Conservation (phyloP, 805 yeast species). For the Wickerhamiella shivajii region DNA sequence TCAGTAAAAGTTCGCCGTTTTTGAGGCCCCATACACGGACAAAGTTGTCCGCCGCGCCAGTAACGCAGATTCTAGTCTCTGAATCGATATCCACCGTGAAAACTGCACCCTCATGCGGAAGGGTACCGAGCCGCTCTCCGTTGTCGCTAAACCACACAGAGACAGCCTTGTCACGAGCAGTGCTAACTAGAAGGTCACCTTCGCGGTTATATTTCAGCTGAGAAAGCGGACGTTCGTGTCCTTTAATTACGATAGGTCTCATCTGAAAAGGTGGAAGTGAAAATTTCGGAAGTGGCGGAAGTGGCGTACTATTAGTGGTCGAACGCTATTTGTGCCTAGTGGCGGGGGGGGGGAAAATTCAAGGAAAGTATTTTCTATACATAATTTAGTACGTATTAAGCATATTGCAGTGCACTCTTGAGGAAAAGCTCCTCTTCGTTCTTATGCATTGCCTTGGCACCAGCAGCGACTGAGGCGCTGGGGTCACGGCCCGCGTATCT, state of each 20-base stretch:
- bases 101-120: conserved; percentile 86
- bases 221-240: conserved; percentile 95
- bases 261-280: too few species aligned
- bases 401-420: conserved; percentile 52
- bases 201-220: conserved; percentile 92
- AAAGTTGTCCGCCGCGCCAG: conserved; percentile 85
- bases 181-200: conserved; percentile 86
- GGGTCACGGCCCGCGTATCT: conserved; percentile 98
- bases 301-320: too few species aligned
- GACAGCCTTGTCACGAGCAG: conserved; percentile 74
- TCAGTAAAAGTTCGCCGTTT: conserved; percentile 60
- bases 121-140: conserved; percentile 94
- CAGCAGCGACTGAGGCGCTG: conserved; percentile 96
- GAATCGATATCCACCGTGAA: conserved; percentile 84
- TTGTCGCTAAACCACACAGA: conserved; percentile 88
- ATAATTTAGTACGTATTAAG: too few species aligned
- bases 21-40: conserved; percentile 72
- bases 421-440: conserved; percentile 84
- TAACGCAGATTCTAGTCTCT: conserved; percentile 51
- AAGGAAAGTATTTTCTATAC: too few species aligned
- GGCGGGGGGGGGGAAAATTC: too few species aligned
- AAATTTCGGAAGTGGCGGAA: too few species aligned
- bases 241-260: conserved; percentile 36
- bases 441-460: conserved; percentile 73
- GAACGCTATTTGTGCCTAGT: too few species aligned